Evolutionary conservation across 371 early-diverging fungal species (phyloP).

Genomic region (Mucor piriformis): DNA sequence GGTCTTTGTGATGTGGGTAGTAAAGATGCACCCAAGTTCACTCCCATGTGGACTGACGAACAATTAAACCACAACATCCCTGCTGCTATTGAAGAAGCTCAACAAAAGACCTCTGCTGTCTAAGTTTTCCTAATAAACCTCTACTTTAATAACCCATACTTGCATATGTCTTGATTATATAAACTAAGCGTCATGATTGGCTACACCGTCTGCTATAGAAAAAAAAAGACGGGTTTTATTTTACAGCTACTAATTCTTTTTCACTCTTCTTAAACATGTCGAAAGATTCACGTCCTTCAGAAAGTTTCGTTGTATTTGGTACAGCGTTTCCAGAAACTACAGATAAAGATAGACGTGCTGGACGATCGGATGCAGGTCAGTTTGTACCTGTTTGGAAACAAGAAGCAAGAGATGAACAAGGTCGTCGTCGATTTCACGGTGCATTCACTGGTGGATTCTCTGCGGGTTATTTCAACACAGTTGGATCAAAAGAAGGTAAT

Average conservation of each 20-base stretch:
- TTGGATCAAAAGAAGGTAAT: slow-evolving; percentile 93
- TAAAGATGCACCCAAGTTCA: slow-evolving; percentile 37
- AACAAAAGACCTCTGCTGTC: background rate
- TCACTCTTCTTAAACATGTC: slow-evolving; percentile 4
- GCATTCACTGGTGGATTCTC: slow-evolving; percentile 95
- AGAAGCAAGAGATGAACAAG: slow-evolving; percentile 78
- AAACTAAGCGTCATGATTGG: too few species aligned
- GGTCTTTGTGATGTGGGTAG: slow-evolving; percentile 89
- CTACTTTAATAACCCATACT: background rate
- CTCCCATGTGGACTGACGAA: slow-evolving; percentile 69
- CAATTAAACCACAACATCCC: slow-evolving; percentile 41
- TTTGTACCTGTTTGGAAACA: slow-evolving; percentile 61
- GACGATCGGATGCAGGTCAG: slow-evolving; percentile 48
- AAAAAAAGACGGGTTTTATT: too few species aligned
- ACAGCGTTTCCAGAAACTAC: slow-evolving; percentile 56
- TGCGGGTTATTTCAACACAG: slow-evolving; percentile 94
- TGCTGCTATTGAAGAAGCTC: slow-evolving; percentile 2
- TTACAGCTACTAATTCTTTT: too few species aligned
- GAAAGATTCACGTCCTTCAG: slow-evolving; percentile 2
- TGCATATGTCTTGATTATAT: too few species aligned
- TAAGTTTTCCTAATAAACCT: background rate
- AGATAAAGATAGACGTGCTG: slow-evolving; percentile 44
- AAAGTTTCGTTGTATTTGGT: slow-evolving; percentile 49
- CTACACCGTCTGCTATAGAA: too few species aligned
- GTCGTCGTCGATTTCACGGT: slow-evolving; percentile 88